Evolutionary conservation across 2,329 filamentous ascomycete species (phyloP), one percentile per base, ranked within the genome.

Genomic region (Alternaria incomplexa): DNA sequence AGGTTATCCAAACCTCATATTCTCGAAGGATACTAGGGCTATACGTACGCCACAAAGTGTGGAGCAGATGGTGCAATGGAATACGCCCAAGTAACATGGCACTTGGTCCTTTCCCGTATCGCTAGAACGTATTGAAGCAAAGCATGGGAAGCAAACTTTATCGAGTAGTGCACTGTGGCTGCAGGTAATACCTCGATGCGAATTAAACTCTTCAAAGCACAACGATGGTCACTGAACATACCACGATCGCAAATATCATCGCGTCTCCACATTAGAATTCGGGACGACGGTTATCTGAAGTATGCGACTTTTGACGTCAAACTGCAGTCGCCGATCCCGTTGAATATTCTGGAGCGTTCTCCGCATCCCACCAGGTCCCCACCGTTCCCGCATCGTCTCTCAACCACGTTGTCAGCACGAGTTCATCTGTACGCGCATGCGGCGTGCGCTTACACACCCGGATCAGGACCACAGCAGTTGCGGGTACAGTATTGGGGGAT

Each of bases 271-370:
- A 10, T 44, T 5, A 22, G 20, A 28, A 15, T 40, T 40, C 8
- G 4, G 13, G 17, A 43, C 40, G n/a, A 22, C 17, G 12, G n/a
- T 11, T n/a, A 36, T 28, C 48, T 23, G 12, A 26, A 46, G 23
- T 15, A 47, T 46, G 40, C 47, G 54, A 54, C 55, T 48, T 45
- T 53, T 58, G 47, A 58, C 47, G 59, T 58, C 54, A 58, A 58
- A 23, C 15, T 17, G 36, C 47, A 25, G 9, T 22, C 40, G n/a
- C 36, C 36, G 30, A 57, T 30, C 46, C 55, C 45, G 28, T 50
- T 26, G 45, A 25, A 43, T 25, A 17, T 30, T 20, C 26, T 58
- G 47, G 54, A 58, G 23, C 15, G 46, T 13, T 61, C 54, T 47
- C 54, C 56, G 50, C 32, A 47, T 30, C 22, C 15, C 50, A 40